Base-by-base conservation (phyloP, 2,329 filamentous ascomycete genomes). In the Penicillium freii region DNA sequence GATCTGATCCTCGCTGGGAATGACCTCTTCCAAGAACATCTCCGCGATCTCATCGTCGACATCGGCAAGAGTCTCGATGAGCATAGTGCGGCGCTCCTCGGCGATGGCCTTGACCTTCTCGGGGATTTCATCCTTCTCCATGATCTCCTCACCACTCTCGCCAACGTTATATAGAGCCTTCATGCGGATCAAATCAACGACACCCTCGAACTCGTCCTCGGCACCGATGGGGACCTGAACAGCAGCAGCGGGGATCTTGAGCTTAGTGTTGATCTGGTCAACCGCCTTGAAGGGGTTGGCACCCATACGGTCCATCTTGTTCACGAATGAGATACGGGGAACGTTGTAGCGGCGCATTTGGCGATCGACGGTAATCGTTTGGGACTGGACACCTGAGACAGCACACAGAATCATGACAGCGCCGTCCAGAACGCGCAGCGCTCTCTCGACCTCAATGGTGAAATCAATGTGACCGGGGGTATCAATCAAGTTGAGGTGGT, bases 241-340 rank as follows among this genome's bases (percentile, higher is more conserved):
- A 19, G 94, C 94, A 13, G 94, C 94, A 34, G 94, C 94, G 33
- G 90, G 87, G 52, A 97, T 88, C 78, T 92, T 92, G 62, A 99
- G 85, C 79, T 99, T 99, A 69, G 87, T 85, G 80, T 96, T 97
- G 82, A 99, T 97, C 78, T 97, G 92, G 40, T 99, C 93, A 56
- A 99, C 87, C 9, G 92, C 92, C 78, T 96, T 97, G 86, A 92
- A 99, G 9, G 94, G 94, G 73, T 99, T 97, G 63, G 94, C 91
- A 59, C 94, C 94, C 89, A 97, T 97, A 64, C 94, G 89, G 73
- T 99, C 94, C 93, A 99, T 97, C 83, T 99, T 99, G 82, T 99
- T 99, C 74, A 99, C 87, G 71, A 99, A 99, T 54, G 90, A 96
- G 74, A 99, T 87, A 68, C 94, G 85, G 60, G 94, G 94, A 62